Base-by-base conservation (phyloP, 257 asterid species). In the Penstemon newberryi region DNA sequence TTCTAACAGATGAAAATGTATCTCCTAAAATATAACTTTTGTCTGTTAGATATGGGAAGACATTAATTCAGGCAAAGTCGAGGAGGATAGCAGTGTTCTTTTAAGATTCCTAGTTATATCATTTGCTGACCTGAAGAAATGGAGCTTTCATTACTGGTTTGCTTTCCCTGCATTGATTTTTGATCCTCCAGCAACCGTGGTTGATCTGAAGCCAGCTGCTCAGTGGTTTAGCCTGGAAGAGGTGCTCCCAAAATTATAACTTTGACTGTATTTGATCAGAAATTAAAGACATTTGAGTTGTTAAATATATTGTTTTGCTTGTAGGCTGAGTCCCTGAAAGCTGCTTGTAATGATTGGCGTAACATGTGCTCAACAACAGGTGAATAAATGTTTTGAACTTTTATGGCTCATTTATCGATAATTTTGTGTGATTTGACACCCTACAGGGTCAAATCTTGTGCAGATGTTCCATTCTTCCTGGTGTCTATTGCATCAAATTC, bases 121-220 rank as follows among this genome's bases (percentile, higher is more conserved):
- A 68, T 93, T 87, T 87, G 99, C 97, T 1, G 99, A 93, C 88
- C 85, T 93, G 83, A 93, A 93, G 79, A 90, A 87, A 38, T 90
- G 97, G 97, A 83, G 84, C 76, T 93, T 93, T 53, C 82, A 79
- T 75, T 93, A 90, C 75, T 93, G 96, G 97, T 89, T 90, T 88
- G 99, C 97, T 67, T 93, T 90, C 82, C 99, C 97, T 55, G 93
- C 92, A 25, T 74, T 93, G 80, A 75, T 78, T 73, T 85, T 93
- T 80, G 91, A 93, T 75, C 97, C 96, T 75, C 97, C 96, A 15
- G 97, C 96, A 58, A 79, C 79, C 19, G 80, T 90, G 66, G 77
- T 78, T 60, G 70, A 80, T 76, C 77, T 93, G 80, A 84, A 76
- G 85, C 88, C 95, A 49, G 97, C 99, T 70, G 73, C 84, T 58